These are phyloP conservation scores for Gliomastix tumulicola DNA, from an alignment of 2,329 filamentous ascomycete genomes.

Conservation along the genomic window DNA sequence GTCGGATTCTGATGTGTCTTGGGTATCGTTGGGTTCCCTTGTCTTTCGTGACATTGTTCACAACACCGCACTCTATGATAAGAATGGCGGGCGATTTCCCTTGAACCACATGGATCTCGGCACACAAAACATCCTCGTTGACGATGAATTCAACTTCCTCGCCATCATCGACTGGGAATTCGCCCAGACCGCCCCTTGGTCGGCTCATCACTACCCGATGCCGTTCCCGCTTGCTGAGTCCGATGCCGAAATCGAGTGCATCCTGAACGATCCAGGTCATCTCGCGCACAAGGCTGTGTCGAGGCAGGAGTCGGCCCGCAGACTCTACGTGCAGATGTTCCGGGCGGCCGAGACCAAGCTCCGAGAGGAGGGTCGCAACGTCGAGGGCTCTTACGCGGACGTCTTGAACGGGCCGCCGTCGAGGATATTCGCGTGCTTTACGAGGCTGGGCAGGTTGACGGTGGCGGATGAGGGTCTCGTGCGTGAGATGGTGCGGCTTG, in stretches of 20 bases:
- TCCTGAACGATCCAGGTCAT: not conserved
- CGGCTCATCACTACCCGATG: slow-evolving; percentile 19
- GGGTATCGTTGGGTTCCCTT: too few species aligned
- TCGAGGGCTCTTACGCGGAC: slow-evolving; percentile 6
- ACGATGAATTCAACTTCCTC: slow-evolving; percentile 18
- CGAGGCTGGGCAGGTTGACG: slow-evolving; percentile 1
- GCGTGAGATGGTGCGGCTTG: not conserved
- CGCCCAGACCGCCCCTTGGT: slow-evolving; percentile 19
- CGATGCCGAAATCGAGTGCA: slow-evolving; percentile 2
- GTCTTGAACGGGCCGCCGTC: slow-evolving; percentile 10
- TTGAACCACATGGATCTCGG: slow-evolving; percentile 24
- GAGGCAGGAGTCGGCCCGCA: not conserved
- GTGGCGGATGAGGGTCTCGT: not conserved
- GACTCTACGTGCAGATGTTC: not conserved
- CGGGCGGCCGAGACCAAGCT: not conserved
- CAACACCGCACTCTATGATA: not conserved
- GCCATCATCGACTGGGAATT: slow-evolving; percentile 24
- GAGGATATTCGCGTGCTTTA: slow-evolving; percentile 9
- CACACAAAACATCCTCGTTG: slow-evolving; percentile 22
- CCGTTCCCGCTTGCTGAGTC: slow-evolving; percentile 15
- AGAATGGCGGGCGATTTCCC: slow-evolving; percentile 7
- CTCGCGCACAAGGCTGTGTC: not conserved
- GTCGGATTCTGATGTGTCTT: too few species aligned
- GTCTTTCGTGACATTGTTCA: not conserved
- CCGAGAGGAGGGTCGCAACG: not conserved